These are phyloP conservation scores for Sesbania bispinosa DNA, from an alignment of 306 rosid species.

Conservation along the genomic window DNA sequence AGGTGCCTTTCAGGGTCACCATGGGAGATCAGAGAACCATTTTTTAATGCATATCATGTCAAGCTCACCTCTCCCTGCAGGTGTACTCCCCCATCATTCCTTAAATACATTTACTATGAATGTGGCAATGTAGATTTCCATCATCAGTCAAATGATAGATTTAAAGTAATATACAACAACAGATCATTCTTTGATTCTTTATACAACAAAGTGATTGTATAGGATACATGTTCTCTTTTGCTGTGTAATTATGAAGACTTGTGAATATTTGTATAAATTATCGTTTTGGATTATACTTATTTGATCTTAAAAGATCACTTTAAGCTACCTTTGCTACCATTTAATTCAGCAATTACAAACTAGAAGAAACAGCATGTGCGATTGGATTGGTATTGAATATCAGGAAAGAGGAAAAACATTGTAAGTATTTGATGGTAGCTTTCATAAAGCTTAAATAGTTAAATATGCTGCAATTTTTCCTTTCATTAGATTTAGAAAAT, in stretches of 20 bases:
- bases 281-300: neutral
- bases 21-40: conserved; percentile 10
- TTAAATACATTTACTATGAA: neutral
- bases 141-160: conserved; percentile 1
- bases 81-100: conserved; percentile 21
- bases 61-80: conserved; percentile 6
- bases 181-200: conserved; percentile 61
- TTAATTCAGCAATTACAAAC: neutral
- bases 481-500: neutral
- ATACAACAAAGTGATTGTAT: conserved; percentile 33
- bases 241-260: conserved; percentile 30
- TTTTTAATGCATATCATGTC: neutral
- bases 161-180: conserved; percentile 14
- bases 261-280: conserved; percentile 33
- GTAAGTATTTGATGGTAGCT: neutral
- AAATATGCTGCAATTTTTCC: neutral
- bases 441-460: neutral
- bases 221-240: conserved; percentile 34
- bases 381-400: neutral
- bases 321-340: neutral
- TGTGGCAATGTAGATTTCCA: conserved; percentile 18
- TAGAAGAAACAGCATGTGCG: neutral
- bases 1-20: neutral
- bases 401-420: neutral
- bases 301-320: neutral